A percentile compares a stretch with the other conserved stretches of the same genome.
These are phyloP conservation scores for Dillenia turbinata DNA, from an alignment of 164 flowering plant genomes.

Conservation along the genomic window DNA sequence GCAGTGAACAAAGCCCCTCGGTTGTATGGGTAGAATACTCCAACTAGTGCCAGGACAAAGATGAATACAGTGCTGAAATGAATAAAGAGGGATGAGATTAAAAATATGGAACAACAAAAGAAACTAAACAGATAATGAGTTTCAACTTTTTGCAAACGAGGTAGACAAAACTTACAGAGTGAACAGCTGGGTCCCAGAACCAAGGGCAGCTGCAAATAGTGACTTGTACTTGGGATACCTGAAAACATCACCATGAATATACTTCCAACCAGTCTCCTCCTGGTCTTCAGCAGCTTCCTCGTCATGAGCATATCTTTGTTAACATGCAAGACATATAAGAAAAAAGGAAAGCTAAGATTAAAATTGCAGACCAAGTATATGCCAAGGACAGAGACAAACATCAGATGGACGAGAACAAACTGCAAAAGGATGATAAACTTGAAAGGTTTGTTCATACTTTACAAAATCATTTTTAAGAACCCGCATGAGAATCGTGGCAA, in stretches of 20 bases:
- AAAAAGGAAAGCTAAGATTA: neutral
- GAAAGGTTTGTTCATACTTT: conserved; percentile 19
- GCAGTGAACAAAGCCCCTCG: conserved; percentile 42
- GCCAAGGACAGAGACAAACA: neutral
- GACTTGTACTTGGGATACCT: conserved; percentile 37
- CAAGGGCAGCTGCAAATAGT: conserved; percentile 37
- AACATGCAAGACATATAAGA: neutral
- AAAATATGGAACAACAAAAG: neutral
- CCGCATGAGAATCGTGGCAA: conserved; percentile 42
- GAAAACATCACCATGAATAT: conserved; percentile 42
- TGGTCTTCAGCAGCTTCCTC: conserved; percentile 39
- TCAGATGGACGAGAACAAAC: neutral
- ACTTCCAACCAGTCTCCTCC: conserved; percentile 42
- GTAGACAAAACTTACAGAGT: conserved; percentile 24
- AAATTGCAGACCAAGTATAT: neutral
- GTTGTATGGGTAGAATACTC: conserved; percentile 41
- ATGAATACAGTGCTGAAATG: conserved; percentile 35
- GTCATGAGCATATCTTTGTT: conserved; percentile 33
- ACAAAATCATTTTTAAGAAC: conserved; percentile 42
- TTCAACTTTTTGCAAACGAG: neutral
- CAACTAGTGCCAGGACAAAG: conserved; percentile 35
- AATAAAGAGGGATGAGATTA: neutral
- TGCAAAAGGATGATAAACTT: no score
- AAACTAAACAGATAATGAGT: neutral
- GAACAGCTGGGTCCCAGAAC: conserved; percentile 37